A percentile compares a stretch with the other conserved stretches of the same genome.
Conservation (phyloP, 2,329 filamentous ascomycete species). For the Ophiocordyceps camponoti-leonardi region DNA sequence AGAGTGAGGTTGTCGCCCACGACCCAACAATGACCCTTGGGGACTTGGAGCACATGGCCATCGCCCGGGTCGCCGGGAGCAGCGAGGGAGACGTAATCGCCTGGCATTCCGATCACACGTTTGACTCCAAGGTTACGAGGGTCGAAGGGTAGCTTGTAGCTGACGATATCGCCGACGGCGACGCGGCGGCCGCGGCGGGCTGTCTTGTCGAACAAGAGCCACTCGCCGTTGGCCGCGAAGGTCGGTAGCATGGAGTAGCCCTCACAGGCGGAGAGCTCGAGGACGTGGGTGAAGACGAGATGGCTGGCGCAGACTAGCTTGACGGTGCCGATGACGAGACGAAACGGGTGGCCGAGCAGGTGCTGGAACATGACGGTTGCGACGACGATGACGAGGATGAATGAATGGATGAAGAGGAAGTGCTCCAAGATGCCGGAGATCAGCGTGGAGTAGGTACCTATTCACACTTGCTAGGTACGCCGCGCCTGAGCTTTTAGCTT, state of each 20-base stretch:
- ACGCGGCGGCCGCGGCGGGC: conserved; percentile 49
- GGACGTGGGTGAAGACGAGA: conserved; percentile 39
- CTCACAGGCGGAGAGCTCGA: conserved; percentile 37
- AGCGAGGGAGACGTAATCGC: conserved; percentile 55
- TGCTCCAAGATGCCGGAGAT: neutral
- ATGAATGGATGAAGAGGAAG: too few species aligned
- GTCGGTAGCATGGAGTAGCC: conserved; percentile 88
- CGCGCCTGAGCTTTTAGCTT: too few species aligned
- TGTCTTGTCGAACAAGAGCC: conserved; percentile 49
- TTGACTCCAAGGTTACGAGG: conserved; percentile 51
- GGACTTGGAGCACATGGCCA: conserved; percentile 43
- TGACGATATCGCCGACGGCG: conserved; percentile 68
- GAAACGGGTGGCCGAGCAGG: conserved; percentile 22
- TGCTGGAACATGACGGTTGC: conserved; percentile 10
- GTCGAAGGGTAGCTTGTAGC: conserved; percentile 58
- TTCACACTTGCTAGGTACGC: too few species aligned
- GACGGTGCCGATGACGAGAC: conserved; percentile 15
- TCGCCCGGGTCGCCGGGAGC: conserved; percentile 33
- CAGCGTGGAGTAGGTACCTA: too few species aligned
- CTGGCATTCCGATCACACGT: conserved; percentile 59
- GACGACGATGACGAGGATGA: neutral
- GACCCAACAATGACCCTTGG: conserved; percentile 81
- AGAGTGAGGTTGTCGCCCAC: conserved; percentile 73
- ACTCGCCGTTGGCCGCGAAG: conserved; percentile 49
- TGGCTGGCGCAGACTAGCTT: conserved; percentile 24